Evolutionary conservation across 495 filamentous ascomycete species (phyloP), one percentile per base, ranked within the genome.

Genomic region (Lophiotrema nucula): DNA sequence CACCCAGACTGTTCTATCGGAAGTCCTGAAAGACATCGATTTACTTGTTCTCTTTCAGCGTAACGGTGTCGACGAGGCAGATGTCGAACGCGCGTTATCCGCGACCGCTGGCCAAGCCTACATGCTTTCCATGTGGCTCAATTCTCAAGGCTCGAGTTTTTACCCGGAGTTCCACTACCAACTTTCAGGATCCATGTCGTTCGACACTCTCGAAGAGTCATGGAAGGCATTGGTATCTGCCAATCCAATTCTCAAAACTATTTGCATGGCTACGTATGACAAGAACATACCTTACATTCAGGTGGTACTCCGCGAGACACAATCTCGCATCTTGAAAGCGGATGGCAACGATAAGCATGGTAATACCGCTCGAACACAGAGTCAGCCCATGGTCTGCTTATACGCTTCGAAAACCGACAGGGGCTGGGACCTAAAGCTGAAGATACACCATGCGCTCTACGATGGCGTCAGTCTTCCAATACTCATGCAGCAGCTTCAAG

Each of bases 51-150:
- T 77, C 0, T 44, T 80, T 1, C 21, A 48, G 0, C 15, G 53
- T 3, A 46, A 53, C 2, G 69, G 68, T 6, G 49, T 85, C 3
- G 48, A 69, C 0, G 42, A 58, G 12, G 65, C 73, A 2, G 60
- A 75, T 2, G 67, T 87, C 26, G 83, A 89, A 52, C 67, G 64
- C 3, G 56, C 86, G 2, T 64, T 85, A 0, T 87, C 86, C 0
- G 85, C 81, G n/a, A 79, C 85, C 8, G 70, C 86, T 0, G 88
- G 88, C 55, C 88, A 92, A 66, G 70, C 83, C 2, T 87, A 87
- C 61, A 87, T 88, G 78, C 74, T 92, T 11, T 80, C 75, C 2
- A 76, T 72, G 19, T 90, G 88, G 88, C 73, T 82, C 55, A 84
- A 84, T 47, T 83, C 86, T 0, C 53, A 65, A 0, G 82, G 84